Evolutionary conservation across 345 rosid species (phyloP).

Genomic region (Linum usitatissimum): DNA sequence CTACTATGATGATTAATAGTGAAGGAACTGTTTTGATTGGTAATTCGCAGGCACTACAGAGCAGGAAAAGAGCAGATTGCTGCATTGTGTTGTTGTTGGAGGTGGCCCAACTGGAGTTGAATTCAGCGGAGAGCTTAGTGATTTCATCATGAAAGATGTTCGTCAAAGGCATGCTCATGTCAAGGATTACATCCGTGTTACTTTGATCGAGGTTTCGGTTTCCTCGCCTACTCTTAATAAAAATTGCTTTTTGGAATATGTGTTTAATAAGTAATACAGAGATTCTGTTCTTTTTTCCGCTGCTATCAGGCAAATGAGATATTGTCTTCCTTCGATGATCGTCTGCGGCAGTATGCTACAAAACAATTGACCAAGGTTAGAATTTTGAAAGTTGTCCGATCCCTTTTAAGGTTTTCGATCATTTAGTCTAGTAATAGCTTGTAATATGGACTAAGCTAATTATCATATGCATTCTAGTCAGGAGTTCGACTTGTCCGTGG

Average conservation of each 20-base stretch:
- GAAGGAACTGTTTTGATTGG: not conserved
- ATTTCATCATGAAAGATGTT: conserved; percentile 81
- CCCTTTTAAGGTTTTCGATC: not conserved
- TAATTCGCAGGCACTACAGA: conserved; percentile 45
- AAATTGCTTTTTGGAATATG: not conserved
- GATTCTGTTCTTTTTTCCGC: not conserved
- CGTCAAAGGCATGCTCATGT: conserved; percentile 77
- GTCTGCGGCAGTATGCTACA: conserved; percentile 82
- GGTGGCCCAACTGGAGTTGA: conserved; percentile 98
- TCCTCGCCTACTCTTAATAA: conserved; percentile 11
- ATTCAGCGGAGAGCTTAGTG: conserved; percentile 96
- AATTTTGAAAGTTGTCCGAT: not conserved
- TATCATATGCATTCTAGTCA: conserved; percentile 31
- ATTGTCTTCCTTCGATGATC: conserved; percentile 87
- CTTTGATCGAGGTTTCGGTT: conserved; percentile 70
- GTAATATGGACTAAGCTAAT: not conserved
- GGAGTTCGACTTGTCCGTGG: conserved; percentile 87
- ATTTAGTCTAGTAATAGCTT: no score
- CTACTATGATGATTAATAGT: no score
- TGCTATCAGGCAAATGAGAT: conserved; percentile 74
- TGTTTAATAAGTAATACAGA: not conserved
- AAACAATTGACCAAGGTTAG: conserved; percentile 79
- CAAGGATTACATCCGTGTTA: conserved; percentile 73
- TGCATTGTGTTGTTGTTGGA: conserved; percentile 93
- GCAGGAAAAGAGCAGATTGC: conserved; percentile 68